These are phyloP conservation scores for Tubosaeta brunneosetosa DNA, from an alignment of 768 basidiomycete species.

Conservation along the genomic window DNA sequence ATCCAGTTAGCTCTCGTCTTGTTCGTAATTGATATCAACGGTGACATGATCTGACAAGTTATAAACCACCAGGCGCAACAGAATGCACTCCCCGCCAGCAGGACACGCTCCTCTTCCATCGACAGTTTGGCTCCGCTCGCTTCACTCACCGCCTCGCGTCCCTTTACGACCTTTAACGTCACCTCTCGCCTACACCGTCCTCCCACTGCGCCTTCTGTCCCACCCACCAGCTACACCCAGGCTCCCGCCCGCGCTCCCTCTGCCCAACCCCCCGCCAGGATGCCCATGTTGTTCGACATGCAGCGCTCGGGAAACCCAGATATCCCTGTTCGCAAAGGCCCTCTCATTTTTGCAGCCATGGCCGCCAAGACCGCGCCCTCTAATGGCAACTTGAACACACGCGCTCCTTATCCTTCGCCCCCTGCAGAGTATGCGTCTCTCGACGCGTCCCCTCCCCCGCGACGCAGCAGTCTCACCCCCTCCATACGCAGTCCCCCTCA, in stretches of 20 bases:
- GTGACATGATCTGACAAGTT: slow-evolving; percentile 13
- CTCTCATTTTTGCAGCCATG: slow-evolving; percentile 63
- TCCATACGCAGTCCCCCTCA: not conserved
- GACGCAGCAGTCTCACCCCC: slow-evolving; percentile 1
- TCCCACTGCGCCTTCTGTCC: slow-evolving; percentile 1
- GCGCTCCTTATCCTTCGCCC: slow-evolving; percentile 25
- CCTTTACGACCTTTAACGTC: slow-evolving; percentile 4
- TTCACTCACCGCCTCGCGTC: slow-evolving; percentile 4
- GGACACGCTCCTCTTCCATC: not conserved
- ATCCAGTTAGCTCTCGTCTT: slow-evolving; percentile 12
- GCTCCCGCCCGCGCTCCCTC: slow-evolving; percentile 7
- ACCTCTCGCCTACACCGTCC: slow-evolving; percentile 9
- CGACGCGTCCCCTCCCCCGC: slow-evolving; percentile 1
- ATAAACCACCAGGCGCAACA: slow-evolving; percentile 20
- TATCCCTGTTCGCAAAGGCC: slow-evolving; percentile 38
- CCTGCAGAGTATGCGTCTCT: slow-evolving; percentile 19
- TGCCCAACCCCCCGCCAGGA: slow-evolving; percentile 1
- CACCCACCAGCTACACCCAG: slow-evolving; percentile 19
- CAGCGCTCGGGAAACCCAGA: slow-evolving; percentile 16
- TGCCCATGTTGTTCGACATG: slow-evolving; percentile 17
- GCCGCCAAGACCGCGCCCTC: slow-evolving; percentile 14
- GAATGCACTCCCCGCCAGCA: not conserved
- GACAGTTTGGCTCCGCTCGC: not conserved
- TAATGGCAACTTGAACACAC: not conserved
- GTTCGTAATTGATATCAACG: slow-evolving; percentile 19